phyloP scores from a whole-genome alignment of 2,329 filamentous ascomycete genomes.

The Paecilomyces formosus region DNA sequence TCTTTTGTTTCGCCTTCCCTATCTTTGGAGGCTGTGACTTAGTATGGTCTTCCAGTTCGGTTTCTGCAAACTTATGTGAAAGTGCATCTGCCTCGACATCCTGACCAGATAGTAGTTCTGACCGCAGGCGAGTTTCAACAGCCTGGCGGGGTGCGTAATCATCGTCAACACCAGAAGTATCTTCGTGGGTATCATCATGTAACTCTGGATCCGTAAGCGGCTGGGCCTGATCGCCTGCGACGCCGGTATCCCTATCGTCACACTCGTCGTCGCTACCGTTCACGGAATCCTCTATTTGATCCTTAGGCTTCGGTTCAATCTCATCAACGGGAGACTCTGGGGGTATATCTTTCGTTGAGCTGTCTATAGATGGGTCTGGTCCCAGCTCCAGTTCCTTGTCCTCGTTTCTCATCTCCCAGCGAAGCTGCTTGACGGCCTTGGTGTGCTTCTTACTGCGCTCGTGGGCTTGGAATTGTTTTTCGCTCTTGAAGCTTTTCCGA shows the following conservation, averaged over 20 bases:
- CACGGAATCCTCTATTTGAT: background rate
- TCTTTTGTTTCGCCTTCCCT: constrained; percentile 48
- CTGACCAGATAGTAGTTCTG: constrained; percentile 7
- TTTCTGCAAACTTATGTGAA: constrained; percentile 10
- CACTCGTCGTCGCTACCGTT: background rate
- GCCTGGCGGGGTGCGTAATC: constrained; percentile 37
- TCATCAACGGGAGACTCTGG: background rate
- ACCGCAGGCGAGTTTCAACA: constrained; percentile 31
- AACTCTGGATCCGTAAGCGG: background rate
- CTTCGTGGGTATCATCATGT: background rate
- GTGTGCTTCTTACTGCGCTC: constrained; percentile 95
- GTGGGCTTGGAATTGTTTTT: constrained; percentile 84
- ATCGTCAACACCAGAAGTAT: constrained; percentile 18
- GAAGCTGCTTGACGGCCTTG: constrained; percentile 75
- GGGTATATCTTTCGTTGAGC: background rate
- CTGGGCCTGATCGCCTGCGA: background rate
- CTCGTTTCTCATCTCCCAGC: constrained; percentile 75
- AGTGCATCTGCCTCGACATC: constrained; percentile 7
- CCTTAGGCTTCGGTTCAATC: background rate
- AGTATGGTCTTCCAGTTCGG: constrained; percentile 11
- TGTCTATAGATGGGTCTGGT: background rate
- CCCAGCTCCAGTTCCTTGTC: constrained; percentile 45
- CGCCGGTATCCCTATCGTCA: background rate
- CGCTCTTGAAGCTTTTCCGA: constrained; percentile 70
- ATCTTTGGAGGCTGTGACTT: constrained; percentile 23